Evolutionary conservation across 129 eudicot species (phyloP).

Genomic region (Gnaphalium uliginosum): DNA sequence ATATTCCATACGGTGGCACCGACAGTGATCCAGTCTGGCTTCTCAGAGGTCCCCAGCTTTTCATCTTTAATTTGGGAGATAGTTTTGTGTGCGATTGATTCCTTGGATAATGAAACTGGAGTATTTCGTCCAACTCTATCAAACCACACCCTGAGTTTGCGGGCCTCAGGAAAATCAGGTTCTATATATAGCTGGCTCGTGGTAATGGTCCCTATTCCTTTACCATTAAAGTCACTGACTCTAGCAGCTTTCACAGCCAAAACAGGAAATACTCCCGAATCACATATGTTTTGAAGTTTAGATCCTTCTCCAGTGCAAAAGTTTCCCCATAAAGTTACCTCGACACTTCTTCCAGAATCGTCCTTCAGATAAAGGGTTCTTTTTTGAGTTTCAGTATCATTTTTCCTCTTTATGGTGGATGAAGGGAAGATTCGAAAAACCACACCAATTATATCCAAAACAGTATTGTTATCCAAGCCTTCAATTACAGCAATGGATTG

Average conservation of each 20-base stretch:
- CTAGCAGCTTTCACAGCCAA: constrained; percentile 76
- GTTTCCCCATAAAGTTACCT: constrained; percentile 90
- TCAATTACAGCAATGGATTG: constrained; percentile 71
- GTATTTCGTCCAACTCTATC: constrained; percentile 56
- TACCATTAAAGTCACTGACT: constrained; percentile 73
- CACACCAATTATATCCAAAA: constrained; percentile 81
- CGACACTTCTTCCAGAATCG: constrained; percentile 88
- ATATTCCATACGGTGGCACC: constrained; percentile 46
- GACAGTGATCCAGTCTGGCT: constrained; percentile 82
- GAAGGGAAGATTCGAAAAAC: constrained; percentile 69
- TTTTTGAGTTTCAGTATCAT: constrained; percentile 72
- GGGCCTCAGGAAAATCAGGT: constrained; percentile 87
- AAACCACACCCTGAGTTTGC: constrained; percentile 59
- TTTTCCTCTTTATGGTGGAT: constrained; percentile 58
- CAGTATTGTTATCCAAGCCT: constrained; percentile 51
- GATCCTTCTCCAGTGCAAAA: constrained; percentile 86
- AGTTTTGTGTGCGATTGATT: constrained; percentile 63
- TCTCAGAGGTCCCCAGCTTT: constrained; percentile 77
- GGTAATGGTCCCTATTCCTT: constrained; percentile 71
- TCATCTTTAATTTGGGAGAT: constrained; percentile 91
- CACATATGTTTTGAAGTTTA: constrained; percentile 61
- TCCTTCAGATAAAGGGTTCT: constrained; percentile 68
- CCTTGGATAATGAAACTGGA: constrained; percentile 61
- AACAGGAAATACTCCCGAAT: constrained; percentile 70
- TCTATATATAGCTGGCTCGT: constrained; percentile 63